These are phyloP conservation scores for Leishmania turanica DNA, from an alignment of 208 protist genomes.

Conservation along the genomic window DNA sequence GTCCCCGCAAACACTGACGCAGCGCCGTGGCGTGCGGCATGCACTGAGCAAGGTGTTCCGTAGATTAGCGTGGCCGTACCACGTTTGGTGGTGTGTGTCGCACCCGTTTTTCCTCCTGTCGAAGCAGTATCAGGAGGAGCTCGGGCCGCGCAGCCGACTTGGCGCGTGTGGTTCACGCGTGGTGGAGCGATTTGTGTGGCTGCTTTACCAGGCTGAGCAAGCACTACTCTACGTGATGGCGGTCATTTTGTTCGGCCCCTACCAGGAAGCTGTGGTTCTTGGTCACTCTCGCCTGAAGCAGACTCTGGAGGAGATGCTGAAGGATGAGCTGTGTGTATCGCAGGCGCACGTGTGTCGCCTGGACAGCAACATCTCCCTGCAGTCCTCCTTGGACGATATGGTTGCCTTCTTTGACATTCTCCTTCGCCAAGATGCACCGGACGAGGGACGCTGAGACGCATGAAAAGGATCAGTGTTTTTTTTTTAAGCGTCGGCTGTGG, in stretches of 20 bases:
- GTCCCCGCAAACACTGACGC: conserved; percentile 10
- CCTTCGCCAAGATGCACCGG: conserved; percentile 10
- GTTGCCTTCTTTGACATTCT: conserved; percentile 65
- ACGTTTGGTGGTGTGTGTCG: conserved; percentile 23
- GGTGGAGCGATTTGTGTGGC: conserved; percentile 25
- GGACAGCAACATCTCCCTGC: conserved; percentile 56
- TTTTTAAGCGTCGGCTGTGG: background rate
- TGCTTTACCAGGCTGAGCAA: conserved; percentile 40
- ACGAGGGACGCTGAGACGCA: background rate
- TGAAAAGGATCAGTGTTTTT: background rate
- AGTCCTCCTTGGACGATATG: conserved; percentile 55
- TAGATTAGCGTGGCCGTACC: conserved; percentile 20
- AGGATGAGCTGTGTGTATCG: conserved; percentile 53
- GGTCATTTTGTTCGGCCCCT: conserved; percentile 72
- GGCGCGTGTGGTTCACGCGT: background rate
- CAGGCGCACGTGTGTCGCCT: conserved; percentile 61
- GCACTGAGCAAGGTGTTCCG: background rate
- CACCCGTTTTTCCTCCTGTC: conserved; percentile 48
- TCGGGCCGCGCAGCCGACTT: conserved; percentile 7
- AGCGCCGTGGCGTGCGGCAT: background rate
- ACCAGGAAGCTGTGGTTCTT: conserved; percentile 49
- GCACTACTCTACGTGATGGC: conserved; percentile 62
- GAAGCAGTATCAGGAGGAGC: conserved; percentile 51
- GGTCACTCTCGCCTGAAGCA: conserved; percentile 35
- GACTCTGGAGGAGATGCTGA: conserved; percentile 41